These are phyloP conservation scores for Salvia splendens DNA, from an alignment of 257 asterid genomes.

Conservation along the genomic window DNA sequence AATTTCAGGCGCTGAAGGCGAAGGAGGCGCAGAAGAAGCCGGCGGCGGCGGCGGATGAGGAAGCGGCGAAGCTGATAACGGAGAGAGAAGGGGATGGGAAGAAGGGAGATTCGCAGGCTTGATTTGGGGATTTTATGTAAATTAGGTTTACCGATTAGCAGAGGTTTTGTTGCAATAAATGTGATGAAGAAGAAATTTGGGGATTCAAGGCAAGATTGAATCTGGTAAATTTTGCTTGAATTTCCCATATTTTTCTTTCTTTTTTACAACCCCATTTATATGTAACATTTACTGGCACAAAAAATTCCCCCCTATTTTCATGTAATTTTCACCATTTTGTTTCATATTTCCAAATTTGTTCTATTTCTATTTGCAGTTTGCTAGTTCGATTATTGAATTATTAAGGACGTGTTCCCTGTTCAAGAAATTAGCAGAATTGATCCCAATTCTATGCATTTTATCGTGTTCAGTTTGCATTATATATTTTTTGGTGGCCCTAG, in stretches of 20 bases:
- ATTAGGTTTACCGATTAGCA: not conserved
- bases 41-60: conserved; percentile 50
- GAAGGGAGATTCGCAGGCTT: conserved; percentile 47
- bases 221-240: conserved; percentile 12
- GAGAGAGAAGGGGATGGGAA: conserved; percentile 50
- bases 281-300: conserved; percentile 25
- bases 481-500: too few relatives aligned
- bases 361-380: not conserved
- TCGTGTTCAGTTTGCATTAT: too few relatives aligned
- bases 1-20: conserved; percentile 71
- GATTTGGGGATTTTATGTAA: conserved; percentile 25
- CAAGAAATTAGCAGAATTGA: too few relatives aligned
- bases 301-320: not conserved
- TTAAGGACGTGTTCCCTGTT: too few relatives aligned
- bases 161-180: conserved; percentile 32
- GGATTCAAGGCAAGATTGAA: not conserved
- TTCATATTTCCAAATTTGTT: not conserved
- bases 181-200: conserved; percentile 22
- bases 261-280: conserved; percentile 28
- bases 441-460: too few relatives aligned
- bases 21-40: conserved; percentile 61
- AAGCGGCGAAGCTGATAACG: conserved; percentile 46
- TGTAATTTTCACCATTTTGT: not conserved
- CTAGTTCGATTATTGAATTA: too few relatives aligned
- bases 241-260: conserved; percentile 20